Evolutionary conservation across 495 filamentous ascomycete genomes (phyloP), one percentile per base, ranked within the genome.

Genomic region (Niebla homalea): DNA sequence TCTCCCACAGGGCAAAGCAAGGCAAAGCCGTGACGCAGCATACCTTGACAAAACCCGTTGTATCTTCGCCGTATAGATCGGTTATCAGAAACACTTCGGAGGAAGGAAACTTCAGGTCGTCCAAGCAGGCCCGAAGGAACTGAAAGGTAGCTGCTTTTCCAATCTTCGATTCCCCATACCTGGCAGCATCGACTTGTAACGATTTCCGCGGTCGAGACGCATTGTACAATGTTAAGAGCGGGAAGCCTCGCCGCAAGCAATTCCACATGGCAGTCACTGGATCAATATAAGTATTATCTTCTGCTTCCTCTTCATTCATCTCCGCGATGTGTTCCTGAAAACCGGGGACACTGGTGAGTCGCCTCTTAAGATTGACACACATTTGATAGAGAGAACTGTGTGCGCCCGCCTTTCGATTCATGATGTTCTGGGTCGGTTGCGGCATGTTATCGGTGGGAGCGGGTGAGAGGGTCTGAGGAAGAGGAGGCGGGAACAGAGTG

Each of bases 11-110:
- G 7, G 25, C 52, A 48, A 21, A 36, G 15, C 8, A 8, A 21
- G 26, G 44, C 23, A 39, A 45, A 29, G 2, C 16, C 16, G 20
- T 46, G 50, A 38, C 46, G 43, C 23, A 20, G 49, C 73, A 62
- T 60, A 87, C 84, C 77, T 97, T 98, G 48, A 95, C 90, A 62
- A 98, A 96, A 1, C 92, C 92, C 23, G 89, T 95, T 0, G 92
- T 98, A 67, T 94, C 90, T 50, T 89, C 83, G 5, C 87, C 87
- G 63, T 92, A 89, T 2, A 98, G 69, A 63, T 98, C 90, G 49
- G 79, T 83, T 54, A 97, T 84, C 56, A 94, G 78, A 62, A 97
- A 98, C 56, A 84, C 87, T 43, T 96, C 89, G 41, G 80, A 76
- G 19, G 85, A 68, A 12, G 82, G 77, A 38, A 95, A 81, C 15